These are phyloP conservation scores for Panicum miliaceum DNA, from an alignment of 176 grass and related monocot genomes.

Conservation along the genomic window DNA sequence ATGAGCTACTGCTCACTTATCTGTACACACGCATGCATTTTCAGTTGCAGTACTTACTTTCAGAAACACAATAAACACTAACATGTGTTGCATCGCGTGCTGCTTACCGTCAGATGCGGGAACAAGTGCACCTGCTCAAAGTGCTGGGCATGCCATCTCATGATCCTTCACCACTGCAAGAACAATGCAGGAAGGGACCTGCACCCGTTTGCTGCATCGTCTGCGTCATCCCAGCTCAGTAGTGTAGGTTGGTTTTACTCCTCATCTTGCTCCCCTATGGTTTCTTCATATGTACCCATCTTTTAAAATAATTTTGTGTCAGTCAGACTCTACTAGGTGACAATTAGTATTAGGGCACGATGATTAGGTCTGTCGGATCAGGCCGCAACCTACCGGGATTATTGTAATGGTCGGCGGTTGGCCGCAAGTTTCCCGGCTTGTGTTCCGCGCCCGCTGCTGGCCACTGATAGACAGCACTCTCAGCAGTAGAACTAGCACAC, in stretches of 20 bases:
- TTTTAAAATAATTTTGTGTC: too few relatives aligned
- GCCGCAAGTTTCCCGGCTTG: slow-evolving; percentile 33
- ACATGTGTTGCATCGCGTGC: too few relatives aligned
- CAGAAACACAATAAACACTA: not conserved
- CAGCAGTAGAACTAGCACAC: not conserved
- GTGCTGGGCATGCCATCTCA: slow-evolving; percentile 23
- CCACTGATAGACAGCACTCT: not conserved
- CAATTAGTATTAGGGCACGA: slow-evolving; percentile 3
- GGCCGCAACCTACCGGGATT: slow-evolving; percentile 37
- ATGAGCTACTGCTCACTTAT: not conserved
- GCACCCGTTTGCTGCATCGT: too few relatives aligned
- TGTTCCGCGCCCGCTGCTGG: slow-evolving; percentile 39
- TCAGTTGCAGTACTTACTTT: too few relatives aligned
- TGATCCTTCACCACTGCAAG: too few relatives aligned
- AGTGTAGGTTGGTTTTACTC: too few relatives aligned
- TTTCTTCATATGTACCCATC: too few relatives aligned
- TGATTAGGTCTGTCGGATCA: slow-evolving; percentile 35
- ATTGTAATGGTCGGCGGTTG: slow-evolving; percentile 33
- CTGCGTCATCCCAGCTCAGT: too few relatives aligned
- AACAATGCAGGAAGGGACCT: too few relatives aligned
- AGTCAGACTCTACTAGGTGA: too few relatives aligned
- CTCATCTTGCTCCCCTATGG: too few relatives aligned
- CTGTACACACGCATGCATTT: too few relatives aligned
- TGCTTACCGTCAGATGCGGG: slow-evolving; percentile 57
- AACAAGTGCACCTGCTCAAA: slow-evolving; percentile 92